Evolutionary conservation across 1,139 yeast genomes (phyloP).

Genomic region (Hanseniaspora gamundiae): DNA sequence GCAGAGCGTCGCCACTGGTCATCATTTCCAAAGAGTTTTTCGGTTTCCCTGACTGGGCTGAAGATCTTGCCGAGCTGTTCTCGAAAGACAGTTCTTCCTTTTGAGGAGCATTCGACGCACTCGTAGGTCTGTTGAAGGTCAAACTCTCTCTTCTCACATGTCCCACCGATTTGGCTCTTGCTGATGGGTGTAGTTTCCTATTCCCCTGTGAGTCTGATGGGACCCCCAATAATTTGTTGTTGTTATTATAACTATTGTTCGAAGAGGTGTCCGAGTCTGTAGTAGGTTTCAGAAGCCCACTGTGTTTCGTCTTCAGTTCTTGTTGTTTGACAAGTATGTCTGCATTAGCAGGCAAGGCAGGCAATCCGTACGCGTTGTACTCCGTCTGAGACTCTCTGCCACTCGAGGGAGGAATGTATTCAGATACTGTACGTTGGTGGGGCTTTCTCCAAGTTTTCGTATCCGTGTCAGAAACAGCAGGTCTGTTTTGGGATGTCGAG

Average conservation of each 20-base stretch:
- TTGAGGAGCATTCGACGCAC: conserved; percentile 52
- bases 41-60: too few species aligned
- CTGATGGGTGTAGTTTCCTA: conserved; percentile 60
- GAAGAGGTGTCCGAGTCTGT: not conserved
- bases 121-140: conserved; percentile 26
- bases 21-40: not conserved
- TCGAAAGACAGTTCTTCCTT: conserved; percentile 77
- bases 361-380: conserved; percentile 11
- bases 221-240: conserved; percentile 4
- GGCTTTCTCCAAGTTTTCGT: conserved; percentile 15
- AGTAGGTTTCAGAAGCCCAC: conserved; percentile 9
- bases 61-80: not conserved
- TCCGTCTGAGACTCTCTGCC: conserved; percentile 4
- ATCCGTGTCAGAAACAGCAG: not conserved
- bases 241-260: not conserved
- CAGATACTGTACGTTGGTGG: conserved; percentile 31
- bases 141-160: conserved; percentile 58
- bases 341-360: conserved; percentile 26
- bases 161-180: conserved; percentile 82
- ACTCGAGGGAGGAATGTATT: conserved; percentile 23
- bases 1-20: conserved; percentile 3
- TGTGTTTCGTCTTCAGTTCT: conserved; percentile 14
- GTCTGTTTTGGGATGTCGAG: not conserved
- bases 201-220: conserved; percentile 12
- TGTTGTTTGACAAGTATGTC: conserved; percentile 23